These are phyloP conservation scores for Aurinia saxatilis DNA, from an alignment of 345 rosid genomes.

Conservation along the genomic window DNA sequence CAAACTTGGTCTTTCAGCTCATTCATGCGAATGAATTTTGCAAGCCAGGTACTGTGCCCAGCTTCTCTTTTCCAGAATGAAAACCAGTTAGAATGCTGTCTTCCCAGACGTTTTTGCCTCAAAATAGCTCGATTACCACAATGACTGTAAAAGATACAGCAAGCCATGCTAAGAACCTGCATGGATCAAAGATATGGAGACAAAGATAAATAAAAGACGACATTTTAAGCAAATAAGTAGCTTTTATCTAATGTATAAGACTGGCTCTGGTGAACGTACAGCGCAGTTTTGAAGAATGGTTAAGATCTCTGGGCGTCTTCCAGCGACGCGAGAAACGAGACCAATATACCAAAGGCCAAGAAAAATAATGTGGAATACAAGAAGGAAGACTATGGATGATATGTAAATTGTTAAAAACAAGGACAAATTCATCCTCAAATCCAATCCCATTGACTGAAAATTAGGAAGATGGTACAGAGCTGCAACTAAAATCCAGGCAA, in stretches of 20 bases:
- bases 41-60: constrained; percentile 64
- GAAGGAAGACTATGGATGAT: constrained; percentile 81
- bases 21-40: constrained; percentile 61
- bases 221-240: not conserved
- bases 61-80: constrained; percentile 57
- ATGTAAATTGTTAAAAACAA: constrained; percentile 79
- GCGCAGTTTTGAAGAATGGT: constrained; percentile 94
- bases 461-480: constrained; percentile 98
- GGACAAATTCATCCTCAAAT: constrained; percentile 98
- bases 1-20: constrained; percentile 95
- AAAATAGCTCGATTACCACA: constrained; percentile 92
- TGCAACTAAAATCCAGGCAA: constrained; percentile 96
- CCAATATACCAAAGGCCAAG: constrained; percentile 90
- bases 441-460: constrained; percentile 99
- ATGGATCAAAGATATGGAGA: constrained; percentile 11
- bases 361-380: constrained; percentile 88
- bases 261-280: constrained; percentile 40
- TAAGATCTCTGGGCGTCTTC: constrained; percentile 79
- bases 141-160: constrained; percentile 97
- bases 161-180: constrained; percentile 94
- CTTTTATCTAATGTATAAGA: constrained; percentile 2
- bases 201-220: not conserved
- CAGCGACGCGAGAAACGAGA: constrained; percentile 94
- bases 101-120: constrained; percentile 46
- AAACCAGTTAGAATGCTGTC: constrained; percentile 60